Evolutionary conservation across 2,329 filamentous ascomycete species (phyloP), one percentile per base, ranked within the genome.

Genomic region (Ophiostoma himal-ulmi): DNA sequence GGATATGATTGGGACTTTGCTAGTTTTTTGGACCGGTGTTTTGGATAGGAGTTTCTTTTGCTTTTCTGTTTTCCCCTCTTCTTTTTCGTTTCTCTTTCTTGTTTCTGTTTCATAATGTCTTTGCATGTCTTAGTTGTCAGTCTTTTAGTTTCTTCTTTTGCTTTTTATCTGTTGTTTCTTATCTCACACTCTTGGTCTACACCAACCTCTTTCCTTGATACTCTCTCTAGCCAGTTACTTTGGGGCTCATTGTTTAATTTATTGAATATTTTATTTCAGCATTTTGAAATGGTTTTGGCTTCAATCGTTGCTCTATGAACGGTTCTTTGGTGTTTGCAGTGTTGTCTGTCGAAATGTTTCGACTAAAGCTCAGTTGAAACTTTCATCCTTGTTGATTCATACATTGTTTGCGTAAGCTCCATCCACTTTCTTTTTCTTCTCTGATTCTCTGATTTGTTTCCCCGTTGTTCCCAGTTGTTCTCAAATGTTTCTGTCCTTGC

Each of bases 131-230:
- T 41, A 37, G n/a, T n/a, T 68, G 5, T 36, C n/a, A 41, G 36
- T 37, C 30, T 65, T 65, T 34, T 36, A n/a, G 34, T 67, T 67
- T 48, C n/a, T 22, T 67, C 26, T 66, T 64, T 34, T 57, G 26
- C 48, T 52, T 39, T 14, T 66, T 37, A 5, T 48, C 17, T 70
- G 44, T 64, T 17, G 37, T 11, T 41, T 64, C 6, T 66, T 60
- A 41, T 57, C 34, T 37, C 54, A 3, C n/a, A 34, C 39, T 68
- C 48, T 76, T 73, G 30, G 74, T 71, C 22, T 68, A 10, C 44
- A 30, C 20, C 48, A 5, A 26, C 20, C 48, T n/a, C 11, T 60
- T 41, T 72, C 41, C 41, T 72, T 70, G 71, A 72, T 72, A 72
- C 71, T 69, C 71, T 69, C 70, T 70, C n/a, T 62, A 52, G 44